phyloP scores from a whole-genome alignment of 148 eudicot species.

The Chenopodium formosanum region DNA sequence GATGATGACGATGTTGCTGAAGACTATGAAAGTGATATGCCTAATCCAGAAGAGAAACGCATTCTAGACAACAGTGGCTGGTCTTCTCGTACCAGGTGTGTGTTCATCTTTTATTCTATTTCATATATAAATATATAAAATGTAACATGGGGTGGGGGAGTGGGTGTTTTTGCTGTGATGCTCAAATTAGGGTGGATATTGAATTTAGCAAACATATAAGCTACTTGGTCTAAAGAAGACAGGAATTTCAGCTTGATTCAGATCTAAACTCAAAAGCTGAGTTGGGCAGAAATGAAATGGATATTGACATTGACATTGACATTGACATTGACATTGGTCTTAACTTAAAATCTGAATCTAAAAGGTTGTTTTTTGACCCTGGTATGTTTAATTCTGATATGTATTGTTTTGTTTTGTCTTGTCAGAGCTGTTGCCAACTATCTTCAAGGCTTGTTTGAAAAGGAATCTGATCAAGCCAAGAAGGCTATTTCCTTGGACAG shows the following conservation, averaged over 20 bases:
- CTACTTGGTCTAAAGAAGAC: background rate
- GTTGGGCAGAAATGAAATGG: background rate
- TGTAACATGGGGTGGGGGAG: background rate
- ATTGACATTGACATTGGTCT: background rate
- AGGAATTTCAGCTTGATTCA: background rate
- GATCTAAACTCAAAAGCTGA: background rate
- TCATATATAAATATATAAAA: no score
- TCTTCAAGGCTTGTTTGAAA: slow-evolving; percentile 74
- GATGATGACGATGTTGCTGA: slow-evolving; percentile 80
- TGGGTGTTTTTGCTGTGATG: background rate
- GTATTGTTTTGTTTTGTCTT: background rate
- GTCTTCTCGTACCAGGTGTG: slow-evolving; percentile 97
- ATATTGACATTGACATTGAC: background rate
- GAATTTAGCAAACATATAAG: background rate
- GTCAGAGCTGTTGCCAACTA: slow-evolving; percentile 94
- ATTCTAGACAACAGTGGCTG: slow-evolving; percentile 85
- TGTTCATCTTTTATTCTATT: background rate
- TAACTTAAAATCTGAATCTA: no score
- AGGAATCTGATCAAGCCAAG: slow-evolving; percentile 60
- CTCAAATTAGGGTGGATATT: background rate
- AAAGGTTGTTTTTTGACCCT: no score
- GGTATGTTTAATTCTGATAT: background rate
- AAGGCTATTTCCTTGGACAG: slow-evolving; percentile 63
- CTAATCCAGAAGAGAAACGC: slow-evolving; percentile 55
- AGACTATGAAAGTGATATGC: slow-evolving; percentile 54